Conservation (phyloP, 257 asterid genomes). For the Fraxinus cuspidata region DNA sequence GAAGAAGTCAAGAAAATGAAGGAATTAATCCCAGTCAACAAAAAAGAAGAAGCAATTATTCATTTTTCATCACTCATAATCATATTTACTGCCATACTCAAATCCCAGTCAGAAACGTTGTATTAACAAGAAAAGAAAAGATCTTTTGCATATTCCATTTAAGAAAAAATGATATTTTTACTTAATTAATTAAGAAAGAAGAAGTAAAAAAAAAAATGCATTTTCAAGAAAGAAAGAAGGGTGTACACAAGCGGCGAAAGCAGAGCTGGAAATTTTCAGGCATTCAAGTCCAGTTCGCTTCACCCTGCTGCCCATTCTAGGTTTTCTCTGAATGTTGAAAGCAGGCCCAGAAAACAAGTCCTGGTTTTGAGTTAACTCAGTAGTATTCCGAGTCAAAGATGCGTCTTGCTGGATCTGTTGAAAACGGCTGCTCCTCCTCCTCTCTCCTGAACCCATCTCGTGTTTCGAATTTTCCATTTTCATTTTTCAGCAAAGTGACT, state of each 20-base stretch:
- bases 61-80: too few species aligned
- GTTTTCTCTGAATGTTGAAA: neutral
- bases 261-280: neutral
- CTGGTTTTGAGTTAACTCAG: neutral
- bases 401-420: neutral
- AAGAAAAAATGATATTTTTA: neutral
- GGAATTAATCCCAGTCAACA: neutral
- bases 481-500: neutral
- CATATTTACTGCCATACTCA: too few species aligned
- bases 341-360: neutral
- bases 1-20: neutral
- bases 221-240: neutral
- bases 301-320: conserved; percentile 3
- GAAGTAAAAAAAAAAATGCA: neutral
- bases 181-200: neutral
- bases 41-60: too few species aligned
- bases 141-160: neutral
- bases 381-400: neutral
- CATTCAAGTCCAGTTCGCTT: neutral
- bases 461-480: neutral
- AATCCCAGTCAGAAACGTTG: neutral
- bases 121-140: neutral
- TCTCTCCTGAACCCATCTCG: neutral
- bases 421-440: neutral
- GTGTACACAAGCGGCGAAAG: neutral